Conservation (phyloP, 2,329 filamentous ascomycete species). For the Cyanodermella asteris region DNA sequence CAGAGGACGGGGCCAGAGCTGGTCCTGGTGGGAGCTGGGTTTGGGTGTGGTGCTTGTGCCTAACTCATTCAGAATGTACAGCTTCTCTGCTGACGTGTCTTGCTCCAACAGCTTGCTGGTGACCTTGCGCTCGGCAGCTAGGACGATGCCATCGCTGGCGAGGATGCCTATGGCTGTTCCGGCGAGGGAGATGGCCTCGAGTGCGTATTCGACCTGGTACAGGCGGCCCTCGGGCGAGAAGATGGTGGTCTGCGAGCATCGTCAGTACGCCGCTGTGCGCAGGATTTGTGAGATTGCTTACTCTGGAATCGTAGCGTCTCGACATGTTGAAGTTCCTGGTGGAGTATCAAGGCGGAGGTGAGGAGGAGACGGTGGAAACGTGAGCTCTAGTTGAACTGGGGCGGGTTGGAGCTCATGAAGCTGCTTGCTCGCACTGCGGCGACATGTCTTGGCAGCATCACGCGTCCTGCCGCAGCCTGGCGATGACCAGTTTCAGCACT, state of each 20-base stretch:
- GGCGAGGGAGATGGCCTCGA: slow-evolving; percentile 96
- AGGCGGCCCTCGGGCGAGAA: slow-evolving; percentile 97
- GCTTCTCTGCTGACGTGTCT: slow-evolving; percentile 98
- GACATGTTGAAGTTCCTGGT: slow-evolving; percentile 58
- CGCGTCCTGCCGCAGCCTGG: too few species aligned
- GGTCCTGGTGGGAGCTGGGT: too few species aligned
- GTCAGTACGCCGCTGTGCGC: slow-evolving; percentile 5
- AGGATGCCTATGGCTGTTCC: slow-evolving; percentile 92
- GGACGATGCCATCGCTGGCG: slow-evolving; percentile 92
- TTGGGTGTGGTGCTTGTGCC: too few species aligned
- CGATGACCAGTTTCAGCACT: too few species aligned
- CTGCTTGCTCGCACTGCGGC: too few species aligned
- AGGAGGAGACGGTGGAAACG: too few species aligned
- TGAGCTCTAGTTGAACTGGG: too few species aligned
- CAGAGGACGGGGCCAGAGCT: too few species aligned
- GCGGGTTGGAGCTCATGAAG: too few species aligned
- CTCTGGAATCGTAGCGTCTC: slow-evolving; percentile 90
- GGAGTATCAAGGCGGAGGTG: too few species aligned
- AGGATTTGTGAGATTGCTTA: slow-evolving; percentile 26
- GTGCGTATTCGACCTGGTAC: slow-evolving; percentile 97
- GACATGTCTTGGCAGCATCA: too few species aligned
- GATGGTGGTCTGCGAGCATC: slow-evolving; percentile 65
- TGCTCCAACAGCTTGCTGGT: slow-evolving; percentile 98
- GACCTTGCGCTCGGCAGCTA: slow-evolving; percentile 95
- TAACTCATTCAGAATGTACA: slow-evolving; percentile 99